Percentiles rank a stretch among this genome's conserved stretches.
Conservation (phyloP, 495 filamentous ascomycete species). For the Neurospora intermedia region DNA sequence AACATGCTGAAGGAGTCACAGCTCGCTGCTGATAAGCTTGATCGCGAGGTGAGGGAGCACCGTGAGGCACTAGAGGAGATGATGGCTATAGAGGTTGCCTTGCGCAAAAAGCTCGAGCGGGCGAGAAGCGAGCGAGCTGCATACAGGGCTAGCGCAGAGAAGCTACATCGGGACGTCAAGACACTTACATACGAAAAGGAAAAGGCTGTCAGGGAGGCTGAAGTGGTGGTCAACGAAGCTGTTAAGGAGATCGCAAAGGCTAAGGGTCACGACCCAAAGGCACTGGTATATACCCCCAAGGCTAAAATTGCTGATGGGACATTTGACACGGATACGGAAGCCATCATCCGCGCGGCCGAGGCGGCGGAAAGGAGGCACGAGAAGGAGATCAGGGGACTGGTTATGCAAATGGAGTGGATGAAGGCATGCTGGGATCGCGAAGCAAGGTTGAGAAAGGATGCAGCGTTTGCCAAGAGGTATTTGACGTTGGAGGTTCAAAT, state of each 20-base stretch:
- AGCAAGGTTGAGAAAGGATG: conserved; percentile 61
- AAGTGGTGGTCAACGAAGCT: conserved; percentile 9
- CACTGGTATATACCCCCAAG: neutral
- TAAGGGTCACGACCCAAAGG: neutral
- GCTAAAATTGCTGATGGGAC: conserved; percentile 3
- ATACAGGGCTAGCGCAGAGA: conserved; percentile 33
- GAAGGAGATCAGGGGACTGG: conserved; percentile 73
- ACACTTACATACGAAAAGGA: conserved; percentile 29
- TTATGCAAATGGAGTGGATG: conserved; percentile 84
- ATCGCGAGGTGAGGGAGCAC: conserved; percentile 31
- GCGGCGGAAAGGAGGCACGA: conserved; percentile 51
- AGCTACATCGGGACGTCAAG: conserved; percentile 31
- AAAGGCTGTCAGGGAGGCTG: conserved; percentile 16
- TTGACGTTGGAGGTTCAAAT: conserved; percentile 70
- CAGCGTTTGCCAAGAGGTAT: conserved; percentile 71
- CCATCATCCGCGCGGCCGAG: conserved; percentile 40
- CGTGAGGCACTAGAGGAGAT: conserved; percentile 26
- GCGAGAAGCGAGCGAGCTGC: conserved; percentile 32
- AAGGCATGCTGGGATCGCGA: conserved; percentile 68
- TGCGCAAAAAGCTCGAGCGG: conserved; percentile 37
- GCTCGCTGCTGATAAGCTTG: conserved; percentile 37
- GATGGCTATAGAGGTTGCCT: conserved; percentile 16
- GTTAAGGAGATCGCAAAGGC: neutral
- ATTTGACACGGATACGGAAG: conserved; percentile 20
- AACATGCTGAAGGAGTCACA: conserved; percentile 58